Evolutionary conservation across 2,329 filamentous ascomycete species (phyloP), one percentile per base, ranked within the genome.

Genomic region (Aureobasidium vineae): DNA sequence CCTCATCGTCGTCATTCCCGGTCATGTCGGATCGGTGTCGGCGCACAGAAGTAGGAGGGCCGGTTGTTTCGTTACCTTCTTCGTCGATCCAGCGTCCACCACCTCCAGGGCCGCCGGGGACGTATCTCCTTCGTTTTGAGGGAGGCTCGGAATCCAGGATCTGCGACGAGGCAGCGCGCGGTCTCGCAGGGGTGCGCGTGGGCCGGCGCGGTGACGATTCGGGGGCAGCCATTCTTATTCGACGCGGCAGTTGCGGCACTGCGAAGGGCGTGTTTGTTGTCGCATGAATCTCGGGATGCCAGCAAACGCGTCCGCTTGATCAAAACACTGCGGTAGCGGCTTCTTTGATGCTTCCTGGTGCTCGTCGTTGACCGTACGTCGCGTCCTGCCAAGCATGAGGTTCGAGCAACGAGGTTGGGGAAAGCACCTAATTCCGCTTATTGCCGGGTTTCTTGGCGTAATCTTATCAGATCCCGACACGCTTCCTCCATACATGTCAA

Each of bases 41-140:
- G 53, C 65, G 57, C 19, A 33, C 53, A 23, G 64, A 57, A 28
- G n/a, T 13, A 19, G 63, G 41, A 7, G 63, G 63, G n/a, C 40
- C 63, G 6, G 63, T 80, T 80, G 72, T 85, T 69, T 89, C 86
- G 68, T 84, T 80, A 61, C 85, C 85, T 40, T 91, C 86, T 66
- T 88, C 83, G 71, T 96, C 91, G 41, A 95, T 82, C 76, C 92
- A 96, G 74, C 92, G 84, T 23, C 92, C 92, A 67, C 92, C 92
- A 53, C 92, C 92, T 45, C 91, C 92, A 67, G 91, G 89, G 3
- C 92, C 92, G 56, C 92, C 92, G 40, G 94, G 91, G 56, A 96
- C 85, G 79, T 97, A 97, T 77, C 78, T 80, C 68, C 77, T 77
- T 73, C 76, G 77, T 76, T 82, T 82, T 50, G 69, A 72, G 33